These are phyloP conservation scores for Rhodotorula sp. DNA, from an alignment of 1,284 basidiomycete species.

Conservation along the genomic window DNA sequence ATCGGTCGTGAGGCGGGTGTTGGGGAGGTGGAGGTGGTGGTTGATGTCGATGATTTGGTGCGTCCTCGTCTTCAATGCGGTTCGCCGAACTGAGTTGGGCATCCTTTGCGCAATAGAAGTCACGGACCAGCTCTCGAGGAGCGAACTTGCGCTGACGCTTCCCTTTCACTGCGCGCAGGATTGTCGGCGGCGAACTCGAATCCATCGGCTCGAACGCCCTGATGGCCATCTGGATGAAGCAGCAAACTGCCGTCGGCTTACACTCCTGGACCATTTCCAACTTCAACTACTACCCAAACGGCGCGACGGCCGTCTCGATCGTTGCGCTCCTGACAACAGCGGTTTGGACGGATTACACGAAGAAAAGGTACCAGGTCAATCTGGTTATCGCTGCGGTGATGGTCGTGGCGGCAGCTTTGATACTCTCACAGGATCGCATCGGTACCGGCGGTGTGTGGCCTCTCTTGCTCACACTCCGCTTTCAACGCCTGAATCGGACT, in stretches of 20 bases:
- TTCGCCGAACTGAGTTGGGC: no score
- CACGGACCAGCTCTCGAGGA: no score
- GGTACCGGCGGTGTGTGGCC: background rate
- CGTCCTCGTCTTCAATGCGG: background rate
- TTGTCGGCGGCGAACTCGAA: slow-evolving; percentile 64
- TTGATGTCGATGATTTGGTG: slow-evolving; percentile 47
- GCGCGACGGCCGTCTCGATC: slow-evolving; percentile 64
- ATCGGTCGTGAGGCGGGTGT: slow-evolving; percentile 56
- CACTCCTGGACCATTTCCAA: slow-evolving; percentile 10
- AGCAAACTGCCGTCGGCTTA: slow-evolving; percentile 51
- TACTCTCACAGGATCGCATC: slow-evolving; percentile 48
- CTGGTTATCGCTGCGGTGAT: slow-evolving; percentile 61
- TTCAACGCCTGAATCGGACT: no score
- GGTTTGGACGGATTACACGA: slow-evolving; percentile 61
- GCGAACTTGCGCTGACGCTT: no score
- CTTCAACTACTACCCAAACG: slow-evolving; percentile 63
- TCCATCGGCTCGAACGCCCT: slow-evolving; percentile 68
- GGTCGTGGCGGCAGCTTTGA: slow-evolving; percentile 56
- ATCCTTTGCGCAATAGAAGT: no score
- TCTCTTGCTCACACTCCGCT: no score
- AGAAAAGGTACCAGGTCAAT: slow-evolving; percentile 62
- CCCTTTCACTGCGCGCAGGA: slow-evolving; percentile 48
- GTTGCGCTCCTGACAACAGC: slow-evolving; percentile 59
- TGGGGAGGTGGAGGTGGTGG: slow-evolving; percentile 68
- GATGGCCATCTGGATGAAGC: slow-evolving; percentile 71